Conservation (phyloP, 441 rosid genomes). For the Erodium moschatum region DNA sequence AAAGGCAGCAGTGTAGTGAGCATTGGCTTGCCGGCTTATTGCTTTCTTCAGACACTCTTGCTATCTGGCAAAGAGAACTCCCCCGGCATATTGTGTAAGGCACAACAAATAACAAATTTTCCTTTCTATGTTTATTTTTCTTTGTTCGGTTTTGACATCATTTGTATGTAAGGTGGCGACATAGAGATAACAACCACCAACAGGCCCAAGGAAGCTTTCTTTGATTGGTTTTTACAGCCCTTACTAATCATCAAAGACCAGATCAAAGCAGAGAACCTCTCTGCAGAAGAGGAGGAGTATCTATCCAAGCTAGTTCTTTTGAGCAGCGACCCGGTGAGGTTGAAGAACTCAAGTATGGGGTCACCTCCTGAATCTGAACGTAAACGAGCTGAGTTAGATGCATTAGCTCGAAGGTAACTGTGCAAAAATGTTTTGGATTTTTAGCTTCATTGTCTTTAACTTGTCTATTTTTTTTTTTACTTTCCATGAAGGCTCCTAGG, state of each 20-base stretch:
- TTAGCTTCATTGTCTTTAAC: neutral
- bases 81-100: neutral
- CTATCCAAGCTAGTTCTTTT: slow-evolving; percentile 60
- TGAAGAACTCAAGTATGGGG: slow-evolving; percentile 43
- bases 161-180: slow-evolving; percentile 8
- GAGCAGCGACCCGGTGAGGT: slow-evolving; percentile 47
- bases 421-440: no score
- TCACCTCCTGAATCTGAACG: slow-evolving; percentile 55
- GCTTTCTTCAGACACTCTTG: slow-evolving; percentile 20
- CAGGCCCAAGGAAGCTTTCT: slow-evolving; percentile 24
- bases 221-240: slow-evolving; percentile 72
- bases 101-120: neutral
- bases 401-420: slow-evolving; percentile 77
- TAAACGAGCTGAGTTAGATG: slow-evolving; percentile 70
- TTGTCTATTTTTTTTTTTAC: neutral
- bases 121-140: neutral
- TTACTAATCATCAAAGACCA: slow-evolving; percentile 44
- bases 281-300: slow-evolving; percentile 60
- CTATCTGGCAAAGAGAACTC: slow-evolving; percentile 8
- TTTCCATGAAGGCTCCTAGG: slow-evolving; percentile 55
- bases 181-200: slow-evolving; percentile 17
- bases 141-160: neutral
- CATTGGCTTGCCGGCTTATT: slow-evolving; percentile 16
- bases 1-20: slow-evolving; percentile 18
- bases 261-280: slow-evolving; percentile 21